Conservation (phyloP, 257 asterid species). For the Capsicum baccatum region DNA sequence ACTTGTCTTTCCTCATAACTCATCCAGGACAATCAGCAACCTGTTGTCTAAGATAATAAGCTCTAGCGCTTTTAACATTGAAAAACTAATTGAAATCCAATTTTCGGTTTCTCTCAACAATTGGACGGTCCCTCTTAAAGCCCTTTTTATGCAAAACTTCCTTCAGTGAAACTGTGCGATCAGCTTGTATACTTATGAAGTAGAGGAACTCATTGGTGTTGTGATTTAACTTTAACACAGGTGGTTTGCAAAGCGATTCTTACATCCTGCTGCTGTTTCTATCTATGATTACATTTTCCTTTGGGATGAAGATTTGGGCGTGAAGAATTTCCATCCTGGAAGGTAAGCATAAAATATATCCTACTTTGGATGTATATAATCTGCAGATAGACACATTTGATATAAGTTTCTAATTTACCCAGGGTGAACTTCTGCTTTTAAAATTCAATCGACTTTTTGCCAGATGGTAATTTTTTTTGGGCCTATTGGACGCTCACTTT, state of each 20-base stretch:
- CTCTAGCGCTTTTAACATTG: background rate
- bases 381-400: background rate
- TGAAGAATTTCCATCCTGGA: conserved; percentile 83
- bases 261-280: conserved; percentile 87
- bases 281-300: conserved; percentile 88
- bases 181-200: background rate
- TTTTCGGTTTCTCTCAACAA: background rate
- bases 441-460: background rate
- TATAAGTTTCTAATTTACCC: background rate
- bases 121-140: background rate
- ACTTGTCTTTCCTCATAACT: background rate
- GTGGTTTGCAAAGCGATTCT: conserved; percentile 98
- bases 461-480: background rate
- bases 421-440: background rate
- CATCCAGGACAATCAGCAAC: background rate
- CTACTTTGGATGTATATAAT: background rate
- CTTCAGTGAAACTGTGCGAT: background rate
- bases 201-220: background rate
- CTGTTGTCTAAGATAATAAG: background rate
- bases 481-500: background rate
- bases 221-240: conserved; percentile 42
- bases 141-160: background rate
- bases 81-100: background rate
- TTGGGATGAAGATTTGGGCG: conserved; percentile 99
- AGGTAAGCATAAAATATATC: conserved; percentile 50